Evolutionary conservation across 352 stramenopile species (phyloP).

Genomic region (Phytophthora macrochlamydospora): DNA sequence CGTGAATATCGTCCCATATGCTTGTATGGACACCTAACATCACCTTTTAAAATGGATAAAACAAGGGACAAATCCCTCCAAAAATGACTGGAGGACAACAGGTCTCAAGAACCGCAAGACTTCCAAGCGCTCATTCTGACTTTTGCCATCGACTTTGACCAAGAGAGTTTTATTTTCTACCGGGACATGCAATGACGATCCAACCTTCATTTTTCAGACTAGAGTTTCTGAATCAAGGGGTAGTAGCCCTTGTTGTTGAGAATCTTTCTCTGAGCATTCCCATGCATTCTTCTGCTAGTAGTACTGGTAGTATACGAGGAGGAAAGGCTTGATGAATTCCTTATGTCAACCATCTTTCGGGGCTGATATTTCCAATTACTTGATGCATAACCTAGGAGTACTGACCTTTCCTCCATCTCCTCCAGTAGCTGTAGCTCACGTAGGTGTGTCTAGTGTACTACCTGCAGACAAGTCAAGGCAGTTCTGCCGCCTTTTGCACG

Average conservation of each 20-base stretch:
- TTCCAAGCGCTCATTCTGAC: slow-evolving; percentile 11
- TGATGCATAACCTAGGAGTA: slow-evolving; percentile 83
- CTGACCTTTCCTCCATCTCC: slow-evolving; percentile 68
- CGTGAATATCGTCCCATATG: no score
- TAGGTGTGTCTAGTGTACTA: slow-evolving; percentile 17
- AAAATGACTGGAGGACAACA: not conserved
- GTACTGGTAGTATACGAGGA: not conserved
- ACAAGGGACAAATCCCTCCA: no score
- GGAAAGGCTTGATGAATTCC: slow-evolving; percentile 81
- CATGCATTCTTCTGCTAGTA: slow-evolving; percentile 3
- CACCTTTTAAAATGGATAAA: no score
- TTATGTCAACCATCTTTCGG: slow-evolving; percentile 91
- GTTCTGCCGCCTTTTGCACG: slow-evolving; percentile 58
- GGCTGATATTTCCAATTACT: slow-evolving; percentile 85
- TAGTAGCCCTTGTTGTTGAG: slow-evolving; percentile 89
- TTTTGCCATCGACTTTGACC: slow-evolving; percentile 5
- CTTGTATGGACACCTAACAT: no score
- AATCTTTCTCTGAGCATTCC: slow-evolving; percentile 77
- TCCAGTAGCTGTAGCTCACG: not conserved
- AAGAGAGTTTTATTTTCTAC: not conserved
- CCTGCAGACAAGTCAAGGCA: slow-evolving; percentile 28
- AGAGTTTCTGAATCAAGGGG: slow-evolving; percentile 90
- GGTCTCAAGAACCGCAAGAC: not conserved
- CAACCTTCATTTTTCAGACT: slow-evolving; percentile 88
- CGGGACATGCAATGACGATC: slow-evolving; percentile 79